Evolutionary conservation across 495 filamentous ascomycete genomes (phyloP).

Genomic region (Penicillium daleae): DNA sequence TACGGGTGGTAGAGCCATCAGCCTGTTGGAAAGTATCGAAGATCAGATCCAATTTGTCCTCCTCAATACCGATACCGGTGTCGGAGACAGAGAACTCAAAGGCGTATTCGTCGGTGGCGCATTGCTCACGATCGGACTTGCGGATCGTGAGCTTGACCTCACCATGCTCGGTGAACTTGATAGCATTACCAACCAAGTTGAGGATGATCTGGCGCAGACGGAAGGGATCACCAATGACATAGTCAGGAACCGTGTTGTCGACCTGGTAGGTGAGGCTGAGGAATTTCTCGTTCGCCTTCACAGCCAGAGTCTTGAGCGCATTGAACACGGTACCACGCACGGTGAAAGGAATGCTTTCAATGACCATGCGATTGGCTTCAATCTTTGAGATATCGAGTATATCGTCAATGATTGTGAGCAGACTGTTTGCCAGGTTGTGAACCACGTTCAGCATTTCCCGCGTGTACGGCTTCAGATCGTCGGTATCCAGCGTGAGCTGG

Average conservation of each 20-base stretch:
- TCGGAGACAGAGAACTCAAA: constrained; percentile 97
- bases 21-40: constrained; percentile 99
- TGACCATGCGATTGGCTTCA: constrained; percentile 98
- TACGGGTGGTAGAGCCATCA: constrained; percentile 94
- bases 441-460: constrained; percentile 99
- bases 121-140: constrained; percentile 67
- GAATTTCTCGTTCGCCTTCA: constrained; percentile 97
- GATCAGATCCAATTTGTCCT: constrained; percentile 95
- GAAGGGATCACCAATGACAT: constrained; percentile 97
- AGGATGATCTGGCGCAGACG: constrained; percentile 89
- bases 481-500: constrained; percentile 93
- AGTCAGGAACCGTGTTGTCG: constrained; percentile 91
- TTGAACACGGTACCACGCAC: constrained; percentile 96
- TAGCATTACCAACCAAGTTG: constrained; percentile 63
- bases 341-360: constrained; percentile 97
- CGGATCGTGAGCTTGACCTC: constrained; percentile 94
- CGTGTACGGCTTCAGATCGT: constrained; percentile 87
- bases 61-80: constrained; percentile 95
- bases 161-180: constrained; percentile 96
- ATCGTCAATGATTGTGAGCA: constrained; percentile 98
- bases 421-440: constrained; percentile 94
- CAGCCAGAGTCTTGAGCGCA: constrained; percentile 91
- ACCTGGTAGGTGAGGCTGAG: constrained; percentile 93
- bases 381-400: constrained; percentile 99
- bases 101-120: constrained; percentile 77